Conservation (phyloP, 176 grass and related monocot genomes). For the Chrysopogon serrulatus region DNA sequence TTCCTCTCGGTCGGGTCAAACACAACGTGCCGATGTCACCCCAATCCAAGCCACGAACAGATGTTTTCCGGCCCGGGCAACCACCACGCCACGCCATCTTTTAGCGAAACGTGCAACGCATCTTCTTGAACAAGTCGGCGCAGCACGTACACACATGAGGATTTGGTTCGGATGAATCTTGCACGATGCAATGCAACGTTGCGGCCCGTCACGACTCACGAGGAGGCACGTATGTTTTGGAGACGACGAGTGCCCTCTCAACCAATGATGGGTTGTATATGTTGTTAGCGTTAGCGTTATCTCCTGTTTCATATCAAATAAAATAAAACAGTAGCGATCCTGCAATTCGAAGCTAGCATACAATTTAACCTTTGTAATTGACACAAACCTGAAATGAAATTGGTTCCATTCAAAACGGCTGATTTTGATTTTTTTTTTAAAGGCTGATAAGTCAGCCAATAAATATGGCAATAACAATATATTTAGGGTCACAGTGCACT, state of each 20-base stretch:
- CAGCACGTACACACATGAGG: not conserved
- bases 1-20: slow-evolving; percentile 8
- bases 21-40: slow-evolving; percentile 19
- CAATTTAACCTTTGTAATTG: no score
- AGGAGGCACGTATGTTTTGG: no score
- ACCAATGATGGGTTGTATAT: not conserved
- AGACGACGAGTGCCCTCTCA: no score
- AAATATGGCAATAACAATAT: no score
- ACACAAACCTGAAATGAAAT: no score
- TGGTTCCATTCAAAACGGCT: no score
- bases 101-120: slow-evolving; percentile 31
- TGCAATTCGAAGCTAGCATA: no score
- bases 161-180: not conserved
- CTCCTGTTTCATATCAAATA: not conserved
- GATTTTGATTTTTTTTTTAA: no score
- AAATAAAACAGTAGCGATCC: no score
- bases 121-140: slow-evolving; percentile 8
- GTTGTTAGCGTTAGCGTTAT: not conserved
- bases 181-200: not conserved
- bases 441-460: no score
- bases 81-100: not conserved
- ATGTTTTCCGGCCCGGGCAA: slow-evolving; percentile 21
- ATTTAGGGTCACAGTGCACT: no score
- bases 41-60: slow-evolving; percentile 19
- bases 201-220: not conserved